Evolutionary conservation across 2,329 filamentous ascomycete genomes (phyloP).

Genomic region (Daldinia sp.): DNA sequence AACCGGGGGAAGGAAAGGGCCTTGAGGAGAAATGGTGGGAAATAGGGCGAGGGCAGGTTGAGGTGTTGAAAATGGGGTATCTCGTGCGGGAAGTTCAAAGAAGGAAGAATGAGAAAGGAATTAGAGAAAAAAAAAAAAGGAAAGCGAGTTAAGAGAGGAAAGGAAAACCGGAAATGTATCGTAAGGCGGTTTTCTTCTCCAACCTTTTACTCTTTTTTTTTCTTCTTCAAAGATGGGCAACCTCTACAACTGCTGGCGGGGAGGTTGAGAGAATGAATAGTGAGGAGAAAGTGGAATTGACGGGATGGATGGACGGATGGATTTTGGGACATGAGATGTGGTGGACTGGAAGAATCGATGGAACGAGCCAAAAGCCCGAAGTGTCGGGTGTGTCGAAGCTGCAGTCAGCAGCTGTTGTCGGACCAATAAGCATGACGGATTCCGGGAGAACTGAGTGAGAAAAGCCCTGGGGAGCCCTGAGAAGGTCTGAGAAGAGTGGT

Average conservation of each 20-base stretch:
- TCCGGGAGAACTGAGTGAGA: slow-evolving; percentile 13
- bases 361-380: slow-evolving; percentile 37
- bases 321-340: slow-evolving; percentile 38
- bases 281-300: slow-evolving; percentile 43
- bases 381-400: slow-evolving; percentile 37
- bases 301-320: slow-evolving; percentile 36
- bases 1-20: slow-evolving; percentile 32
- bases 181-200: slow-evolving; percentile 37
- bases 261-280: slow-evolving; percentile 40
- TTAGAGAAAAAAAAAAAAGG: slow-evolving; percentile 39
- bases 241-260: slow-evolving; percentile 40
- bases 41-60: slow-evolving; percentile 27
- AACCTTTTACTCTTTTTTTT: slow-evolving; percentile 36
- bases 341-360: slow-evolving; percentile 37
- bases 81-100: slow-evolving; percentile 22
- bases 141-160: slow-evolving; percentile 42
- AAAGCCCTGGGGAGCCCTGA: slow-evolving; percentile 24
- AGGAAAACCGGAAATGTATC: slow-evolving; percentile 39
- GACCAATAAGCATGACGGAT: slow-evolving; percentile 10
- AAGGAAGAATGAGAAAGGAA: slow-evolving; percentile 39
- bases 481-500: slow-evolving; percentile 9
- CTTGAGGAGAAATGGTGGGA: slow-evolving; percentile 35
- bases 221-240: slow-evolving; percentile 34
- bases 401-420: slow-evolving; percentile 32
- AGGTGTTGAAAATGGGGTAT: slow-evolving; percentile 41